These are phyloP conservation scores for Hyaloscypha finlandica DNA, from an alignment of 495 filamentous ascomycete genomes.

Conservation along the genomic window DNA sequence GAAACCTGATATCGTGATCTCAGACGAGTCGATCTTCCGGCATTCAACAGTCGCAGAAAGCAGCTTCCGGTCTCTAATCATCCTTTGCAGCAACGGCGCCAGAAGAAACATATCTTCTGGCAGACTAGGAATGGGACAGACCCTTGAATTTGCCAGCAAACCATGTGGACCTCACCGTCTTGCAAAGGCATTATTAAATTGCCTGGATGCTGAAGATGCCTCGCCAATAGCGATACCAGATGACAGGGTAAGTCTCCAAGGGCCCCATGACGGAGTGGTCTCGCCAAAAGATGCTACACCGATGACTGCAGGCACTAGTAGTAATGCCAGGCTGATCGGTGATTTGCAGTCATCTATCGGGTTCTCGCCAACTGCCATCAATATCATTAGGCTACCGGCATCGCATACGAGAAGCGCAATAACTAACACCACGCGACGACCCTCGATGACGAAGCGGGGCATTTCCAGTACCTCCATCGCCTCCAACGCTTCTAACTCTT, in stretches of 20 bases:
- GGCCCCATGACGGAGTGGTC: slow-evolving; percentile 2
- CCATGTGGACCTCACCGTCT: slow-evolving; percentile 29
- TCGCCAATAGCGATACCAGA: neutral
- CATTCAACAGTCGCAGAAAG: slow-evolving; percentile 3
- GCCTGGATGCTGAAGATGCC: slow-evolving; percentile 24
- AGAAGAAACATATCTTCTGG: slow-evolving; percentile 18
- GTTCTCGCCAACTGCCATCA: slow-evolving; percentile 24
- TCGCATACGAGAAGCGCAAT: slow-evolving; percentile 3
- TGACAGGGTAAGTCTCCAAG: slow-evolving; percentile 17
- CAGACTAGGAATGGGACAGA: slow-evolving; percentile 5
- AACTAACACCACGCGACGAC: neutral
- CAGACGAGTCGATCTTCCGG: slow-evolving; percentile 16
- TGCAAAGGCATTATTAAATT: slow-evolving; percentile 22
- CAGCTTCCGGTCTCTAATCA: slow-evolving; percentile 13
- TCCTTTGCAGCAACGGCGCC: slow-evolving; percentile 19
- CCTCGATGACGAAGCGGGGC: neutral
- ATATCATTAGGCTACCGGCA: slow-evolving; percentile 3
- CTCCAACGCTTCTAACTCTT: neutral
- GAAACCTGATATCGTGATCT: slow-evolving; percentile 15
- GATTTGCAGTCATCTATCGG: slow-evolving; percentile 27
- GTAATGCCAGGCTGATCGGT: slow-evolving; percentile 21
- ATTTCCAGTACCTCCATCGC: neutral
- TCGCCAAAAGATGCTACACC: neutral
- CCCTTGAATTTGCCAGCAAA: slow-evolving; percentile 25
- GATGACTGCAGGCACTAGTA: slow-evolving; percentile 17